Evolutionary conservation across 1,284 basidiomycete genomes (phyloP), one percentile per base, ranked within the genome.

Genomic region (Paramarasmius palmivorus): DNA sequence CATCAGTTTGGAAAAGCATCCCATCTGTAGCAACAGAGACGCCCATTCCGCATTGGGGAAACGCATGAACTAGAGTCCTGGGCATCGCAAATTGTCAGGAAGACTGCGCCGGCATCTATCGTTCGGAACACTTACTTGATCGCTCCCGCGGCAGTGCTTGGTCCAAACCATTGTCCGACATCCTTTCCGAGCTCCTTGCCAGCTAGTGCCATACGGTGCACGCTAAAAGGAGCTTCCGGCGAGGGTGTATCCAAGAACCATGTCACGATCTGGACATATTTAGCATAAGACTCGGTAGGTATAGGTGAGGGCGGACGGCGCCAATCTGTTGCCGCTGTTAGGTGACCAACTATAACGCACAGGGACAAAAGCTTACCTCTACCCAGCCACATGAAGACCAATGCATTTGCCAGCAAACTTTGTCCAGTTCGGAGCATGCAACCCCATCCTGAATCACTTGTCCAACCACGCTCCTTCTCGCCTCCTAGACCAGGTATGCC

Each of bases 391-490:
- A 92, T 72, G 66, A 90, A 83, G 14, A 95, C 70, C 20, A 98
- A 74, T 0, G 95, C 86, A 62, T 95, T 98, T 4, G 94, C 96
- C 15, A 99, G 76, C 57, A 99, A 67, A 62, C 90, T 92, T 73
- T 98, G 96, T 0, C 95, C 95, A 0, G 96, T 98, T 22, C 96
- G 75, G 25, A 98, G 71, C 96, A 99, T 98, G 70, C 96, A 99
- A 0, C 96, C 96, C 96, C 96, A 99, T 0, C 96, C 96, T 0
- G 93, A 79, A 74, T 99, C 96, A 60, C 84, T 92, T n/a, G 88
- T 93, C 82, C 93, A 88, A 0, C 89, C 40, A 19, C 40, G 40
- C 44, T 32, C 90, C 62, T 87, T 88, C 65, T 92, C 90, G 0
- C 79, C 81, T 1, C 77, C 68, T 26, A 76, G 65, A 17, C 57